Evolutionary conservation across 2,329 filamentous ascomycete species (phyloP).

Genomic region (Alternaria triticina): DNA sequence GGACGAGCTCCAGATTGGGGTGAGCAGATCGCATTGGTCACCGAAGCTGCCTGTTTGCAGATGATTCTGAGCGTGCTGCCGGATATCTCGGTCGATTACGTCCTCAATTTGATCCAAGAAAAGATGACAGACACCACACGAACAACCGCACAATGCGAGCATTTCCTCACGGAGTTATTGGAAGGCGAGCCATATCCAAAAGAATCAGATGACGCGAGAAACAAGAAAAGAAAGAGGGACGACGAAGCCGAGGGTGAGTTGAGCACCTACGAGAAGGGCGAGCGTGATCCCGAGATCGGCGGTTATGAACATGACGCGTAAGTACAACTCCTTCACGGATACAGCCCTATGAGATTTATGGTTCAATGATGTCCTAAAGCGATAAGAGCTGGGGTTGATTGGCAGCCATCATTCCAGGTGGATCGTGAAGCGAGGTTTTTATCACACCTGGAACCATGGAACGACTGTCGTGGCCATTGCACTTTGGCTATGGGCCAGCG

Average conservation of each 20-base stretch:
- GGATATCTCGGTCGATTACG: constrained; percentile 42
- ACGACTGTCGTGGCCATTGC: neutral
- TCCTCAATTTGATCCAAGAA: constrained; percentile 32
- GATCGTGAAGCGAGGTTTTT: constrained; percentile 8
- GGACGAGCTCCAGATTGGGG: neutral
- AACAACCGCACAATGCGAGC: constrained; percentile 32
- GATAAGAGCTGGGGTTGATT: neutral
- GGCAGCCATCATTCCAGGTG: neutral
- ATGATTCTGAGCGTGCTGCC: constrained; percentile 44
- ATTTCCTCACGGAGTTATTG: constrained; percentile 36
- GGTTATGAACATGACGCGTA: constrained; percentile 36
- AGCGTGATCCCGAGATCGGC: constrained; percentile 11
- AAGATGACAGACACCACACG: constrained; percentile 29
- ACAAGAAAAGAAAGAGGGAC: constrained; percentile 41
- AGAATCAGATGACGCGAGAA: constrained; percentile 34
- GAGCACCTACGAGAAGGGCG: constrained; percentile 31
- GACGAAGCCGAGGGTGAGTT: constrained; percentile 29
- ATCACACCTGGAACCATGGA: constrained; percentile 4
- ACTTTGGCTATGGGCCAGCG: neutral
- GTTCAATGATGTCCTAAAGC: neutral
- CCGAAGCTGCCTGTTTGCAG: constrained; percentile 36
- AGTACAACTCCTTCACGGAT: constrained; percentile 19
- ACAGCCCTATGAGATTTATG: neutral
- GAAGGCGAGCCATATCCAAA: constrained; percentile 45
- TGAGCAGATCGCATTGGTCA: constrained; percentile 13